phyloP scores from a whole-genome alignment of 2,329 filamentous ascomycete species.

The Aspergillus aculeatinus region DNA sequence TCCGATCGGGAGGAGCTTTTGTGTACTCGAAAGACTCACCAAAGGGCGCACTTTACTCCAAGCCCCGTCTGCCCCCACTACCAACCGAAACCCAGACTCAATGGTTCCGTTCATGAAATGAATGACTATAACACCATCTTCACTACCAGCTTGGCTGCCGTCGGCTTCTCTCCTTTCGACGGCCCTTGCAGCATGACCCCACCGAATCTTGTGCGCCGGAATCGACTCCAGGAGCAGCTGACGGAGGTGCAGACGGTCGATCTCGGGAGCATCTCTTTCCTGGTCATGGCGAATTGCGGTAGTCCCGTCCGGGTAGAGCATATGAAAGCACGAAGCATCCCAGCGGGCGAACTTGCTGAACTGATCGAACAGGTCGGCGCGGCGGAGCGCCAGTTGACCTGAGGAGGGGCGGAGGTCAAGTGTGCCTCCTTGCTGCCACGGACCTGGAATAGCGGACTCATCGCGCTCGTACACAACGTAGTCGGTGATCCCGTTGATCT shows the following conservation, averaged over 20 bases:
- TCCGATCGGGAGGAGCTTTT: too few species aligned
- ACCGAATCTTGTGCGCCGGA: conserved; percentile 33
- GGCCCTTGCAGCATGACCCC: conserved; percentile 24
- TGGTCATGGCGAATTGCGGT: conserved; percentile 15
- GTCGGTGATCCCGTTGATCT: conserved; percentile 14
- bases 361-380: conserved; percentile 23
- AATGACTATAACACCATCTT: background rate
- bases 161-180: background rate
- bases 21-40: conserved; percentile 19
- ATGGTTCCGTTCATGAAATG: too few species aligned
- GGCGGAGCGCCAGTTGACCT: conserved; percentile 23
- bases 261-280: conserved; percentile 39
- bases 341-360: conserved; percentile 21
- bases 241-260: conserved; percentile 41
- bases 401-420: conserved; percentile 21
- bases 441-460: conserved; percentile 4
- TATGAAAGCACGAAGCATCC: conserved; percentile 13
- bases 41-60: conserved; percentile 43
- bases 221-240: conserved; percentile 39
- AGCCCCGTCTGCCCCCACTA: too few species aligned
- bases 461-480: conserved; percentile 24
- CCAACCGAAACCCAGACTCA: too few species aligned
- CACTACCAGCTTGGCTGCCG: background rate
- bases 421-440: conserved; percentile 20
- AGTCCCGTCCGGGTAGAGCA: background rate